Conservation (phyloP, 2,329 filamentous ascomycete species). For the Domatiomyces catenatus region DNA sequence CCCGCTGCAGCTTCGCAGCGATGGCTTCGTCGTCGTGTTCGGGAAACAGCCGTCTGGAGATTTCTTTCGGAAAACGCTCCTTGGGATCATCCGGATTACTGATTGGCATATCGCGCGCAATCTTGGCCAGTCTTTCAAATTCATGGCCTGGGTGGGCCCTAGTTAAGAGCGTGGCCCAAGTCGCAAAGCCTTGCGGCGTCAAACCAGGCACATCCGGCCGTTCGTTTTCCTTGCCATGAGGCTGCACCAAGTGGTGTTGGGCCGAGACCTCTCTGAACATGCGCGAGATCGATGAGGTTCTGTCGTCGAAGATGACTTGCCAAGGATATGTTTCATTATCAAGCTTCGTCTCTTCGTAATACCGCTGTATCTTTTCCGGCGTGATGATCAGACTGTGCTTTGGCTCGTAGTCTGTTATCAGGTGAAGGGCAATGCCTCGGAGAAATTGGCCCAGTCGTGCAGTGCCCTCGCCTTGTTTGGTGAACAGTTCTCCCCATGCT, state of each 20-base stretch:
- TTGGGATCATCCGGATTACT: slow-evolving; percentile 47
- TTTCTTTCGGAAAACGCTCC: slow-evolving; percentile 63
- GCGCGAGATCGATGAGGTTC: slow-evolving; percentile 39
- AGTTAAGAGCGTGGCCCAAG: slow-evolving; percentile 59
- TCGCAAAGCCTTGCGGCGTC: slow-evolving; percentile 51
- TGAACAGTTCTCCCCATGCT: slow-evolving; percentile 65
- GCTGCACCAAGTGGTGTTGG: slow-evolving; percentile 51
- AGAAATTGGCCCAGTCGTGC: slow-evolving; percentile 54
- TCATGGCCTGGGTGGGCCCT: slow-evolving; percentile 64
- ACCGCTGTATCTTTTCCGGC: slow-evolving; percentile 57
- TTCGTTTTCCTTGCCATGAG: slow-evolving; percentile 28
- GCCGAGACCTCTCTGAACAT: slow-evolving; percentile 41
- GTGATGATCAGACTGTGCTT: slow-evolving; percentile 55
- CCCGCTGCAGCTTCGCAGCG: slow-evolving; percentile 45
- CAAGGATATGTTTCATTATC: slow-evolving; percentile 54
- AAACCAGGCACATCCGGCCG: slow-evolving; percentile 48
- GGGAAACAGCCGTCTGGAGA: slow-evolving; percentile 60
- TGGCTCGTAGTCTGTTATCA: slow-evolving; percentile 57
- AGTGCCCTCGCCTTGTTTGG: slow-evolving; percentile 51
- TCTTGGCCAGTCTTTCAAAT: slow-evolving; percentile 51
- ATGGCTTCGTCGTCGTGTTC: slow-evolving; percentile 39
- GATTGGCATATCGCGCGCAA: slow-evolving; percentile 57
- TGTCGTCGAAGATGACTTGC: slow-evolving; percentile 44
- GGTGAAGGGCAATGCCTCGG: slow-evolving; percentile 55
- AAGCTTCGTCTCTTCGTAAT: slow-evolving; percentile 54